phyloP scores from a whole-genome alignment of 2,329 filamentous ascomycete genomes.

The Botryotinia globosa region DNA sequence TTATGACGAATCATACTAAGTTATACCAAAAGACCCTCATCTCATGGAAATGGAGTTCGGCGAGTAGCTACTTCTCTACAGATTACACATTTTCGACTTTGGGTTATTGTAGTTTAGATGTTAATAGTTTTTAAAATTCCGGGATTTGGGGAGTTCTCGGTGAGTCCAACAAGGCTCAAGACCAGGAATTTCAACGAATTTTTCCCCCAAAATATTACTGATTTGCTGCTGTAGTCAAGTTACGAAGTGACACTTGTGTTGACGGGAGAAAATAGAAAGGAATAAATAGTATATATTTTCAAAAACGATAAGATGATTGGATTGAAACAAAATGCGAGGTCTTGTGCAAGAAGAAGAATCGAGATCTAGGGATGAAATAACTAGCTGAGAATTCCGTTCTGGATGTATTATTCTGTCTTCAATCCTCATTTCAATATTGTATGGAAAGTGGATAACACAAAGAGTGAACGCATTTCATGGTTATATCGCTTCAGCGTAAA shows the following conservation, averaged over 20 bases:
- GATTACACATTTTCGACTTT: too few species aligned
- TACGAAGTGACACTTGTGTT: neutral
- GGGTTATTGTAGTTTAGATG: neutral
- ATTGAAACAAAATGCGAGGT: neutral
- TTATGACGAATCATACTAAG: rapidly evolving
- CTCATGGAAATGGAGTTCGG: neutral
- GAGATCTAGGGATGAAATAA: neutral
- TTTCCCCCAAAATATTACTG: neutral
- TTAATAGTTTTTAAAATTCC: too few species aligned
- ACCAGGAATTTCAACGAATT: neutral
- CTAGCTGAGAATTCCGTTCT: rapidly evolving
- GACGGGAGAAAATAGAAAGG: neutral
- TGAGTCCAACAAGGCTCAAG: neutral
- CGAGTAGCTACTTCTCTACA: neutral
- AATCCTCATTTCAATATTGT: neutral
- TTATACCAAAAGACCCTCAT: neutral
- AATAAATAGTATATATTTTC: neutral
- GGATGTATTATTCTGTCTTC: neutral
- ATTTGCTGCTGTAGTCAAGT: neutral
- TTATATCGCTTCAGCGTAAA: neutral
- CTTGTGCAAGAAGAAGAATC: neutral
- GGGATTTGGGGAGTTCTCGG: neutral
- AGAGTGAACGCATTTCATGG: neutral
- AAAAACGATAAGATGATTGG: neutral
- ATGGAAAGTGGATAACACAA: neutral